phyloP scores from a whole-genome alignment of 2,329 filamentous ascomycete genomes.

The Beauveria rudraprayagi region DNA sequence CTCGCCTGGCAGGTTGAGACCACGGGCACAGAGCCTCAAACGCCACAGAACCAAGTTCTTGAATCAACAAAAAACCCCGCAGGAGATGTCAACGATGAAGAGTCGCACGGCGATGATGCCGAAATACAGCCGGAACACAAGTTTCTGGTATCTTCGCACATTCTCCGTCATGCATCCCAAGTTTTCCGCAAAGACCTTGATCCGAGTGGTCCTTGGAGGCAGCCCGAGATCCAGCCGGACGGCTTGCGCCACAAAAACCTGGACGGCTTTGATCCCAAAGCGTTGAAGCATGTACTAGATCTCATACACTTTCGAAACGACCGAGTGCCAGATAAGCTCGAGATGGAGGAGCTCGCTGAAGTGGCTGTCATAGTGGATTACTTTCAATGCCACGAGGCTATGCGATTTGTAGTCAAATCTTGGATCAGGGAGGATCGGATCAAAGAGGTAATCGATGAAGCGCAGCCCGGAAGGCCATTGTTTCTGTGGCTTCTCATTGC shows the following conservation, averaged over 20 bases:
- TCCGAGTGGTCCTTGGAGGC: neutral
- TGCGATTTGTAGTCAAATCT: neutral
- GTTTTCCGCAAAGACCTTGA: neutral
- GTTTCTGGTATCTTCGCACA: neutral
- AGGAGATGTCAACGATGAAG: neutral
- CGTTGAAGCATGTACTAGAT: neutral
- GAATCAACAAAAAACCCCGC: neutral
- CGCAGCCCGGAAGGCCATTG: neutral
- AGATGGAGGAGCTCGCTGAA: constrained; percentile 13
- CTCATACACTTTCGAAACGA: neutral
- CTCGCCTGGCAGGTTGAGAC: neutral
- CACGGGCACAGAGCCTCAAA: neutral
- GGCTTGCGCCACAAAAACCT: neutral
- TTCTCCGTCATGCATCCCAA: neutral
- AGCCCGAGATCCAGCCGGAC: neutral
- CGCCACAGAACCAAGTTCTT: too few species aligned
- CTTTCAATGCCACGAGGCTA: constrained; percentile 13
- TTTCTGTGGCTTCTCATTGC: neutral
- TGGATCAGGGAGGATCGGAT: neutral
- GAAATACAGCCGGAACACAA: neutral
- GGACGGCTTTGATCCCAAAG: neutral
- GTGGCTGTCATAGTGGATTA: constrained; percentile 4
- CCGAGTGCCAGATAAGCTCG: neutral
- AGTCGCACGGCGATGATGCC: neutral
- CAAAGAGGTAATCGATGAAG: neutral